Base-by-base conservation (phyloP, 2,329 filamentous ascomycete genomes). In the Ascomycota sp. region DNA sequence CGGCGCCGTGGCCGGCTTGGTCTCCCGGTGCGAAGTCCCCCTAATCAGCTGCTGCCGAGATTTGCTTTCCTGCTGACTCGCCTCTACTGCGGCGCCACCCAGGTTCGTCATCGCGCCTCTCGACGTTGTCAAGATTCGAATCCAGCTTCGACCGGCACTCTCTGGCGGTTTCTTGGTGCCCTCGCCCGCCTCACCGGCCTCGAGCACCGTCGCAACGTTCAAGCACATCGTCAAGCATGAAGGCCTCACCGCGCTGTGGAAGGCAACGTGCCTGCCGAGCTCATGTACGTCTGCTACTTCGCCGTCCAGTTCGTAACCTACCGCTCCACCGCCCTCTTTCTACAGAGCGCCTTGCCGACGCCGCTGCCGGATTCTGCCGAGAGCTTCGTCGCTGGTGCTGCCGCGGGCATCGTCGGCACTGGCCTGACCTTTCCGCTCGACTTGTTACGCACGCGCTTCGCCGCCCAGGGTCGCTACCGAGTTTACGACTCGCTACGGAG, bases 81-180 rank as follows among this genome's bases (percentile, higher is more conserved):
- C n/a, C n/a, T n/a, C n/a, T n/a, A n/a, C n/a, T n/a, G n/a, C n/a
- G n/a, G n/a, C n/a, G 6, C 10, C 12, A 10, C 25, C 22, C 41
- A 83, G 80, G 49, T 95, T 98, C 61, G 70, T 89, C 46, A 76
- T 95, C 48, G 82, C 89, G 12, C 89, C 89, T 31, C 77, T 98
- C 40, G 89, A 98, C 53, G 89, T 98, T 37, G 73, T 95, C 56
- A 95, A 98, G 61, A 98, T 98, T 55, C 80, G 89, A 28, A 74
- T 95, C 27, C 89, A 98, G 51, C 72, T 98, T 12, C 89, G 95
- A 53, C 75, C 42, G 76, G 86, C 45, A 77, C 81, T 2, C 53
- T 72, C 8, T 65, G 70, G 27, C 61, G 74, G 26, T 61, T 69
- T 37, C 56, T 56, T 38, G 38, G 56, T 35, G 48, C 59, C 9